Conservation (phyloP, 192 early-diverging fungal genomes). For the Dimargaris xerosporica region DNA sequence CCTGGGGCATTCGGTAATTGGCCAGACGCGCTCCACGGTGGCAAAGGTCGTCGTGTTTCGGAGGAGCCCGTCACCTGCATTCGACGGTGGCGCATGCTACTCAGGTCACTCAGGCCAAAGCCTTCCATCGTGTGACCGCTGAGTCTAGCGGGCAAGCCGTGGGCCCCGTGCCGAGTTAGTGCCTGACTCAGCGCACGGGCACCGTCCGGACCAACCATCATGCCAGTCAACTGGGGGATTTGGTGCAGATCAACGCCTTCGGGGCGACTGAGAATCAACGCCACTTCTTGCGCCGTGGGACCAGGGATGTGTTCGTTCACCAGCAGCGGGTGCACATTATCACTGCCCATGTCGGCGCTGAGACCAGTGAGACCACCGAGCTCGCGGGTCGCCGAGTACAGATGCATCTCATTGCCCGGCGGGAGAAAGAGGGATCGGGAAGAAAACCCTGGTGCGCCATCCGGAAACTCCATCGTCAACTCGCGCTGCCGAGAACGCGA, state of each 20-base stretch:
- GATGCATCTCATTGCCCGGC: too few species aligned
- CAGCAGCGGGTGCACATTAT: slow-evolving; percentile 1
- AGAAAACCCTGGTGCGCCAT: too few species aligned
- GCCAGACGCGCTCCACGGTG: not conserved
- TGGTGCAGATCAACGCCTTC: not conserved
- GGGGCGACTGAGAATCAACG: too few species aligned
- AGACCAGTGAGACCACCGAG: not conserved
- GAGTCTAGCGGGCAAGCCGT: not conserved
- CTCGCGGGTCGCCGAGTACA: too few species aligned
- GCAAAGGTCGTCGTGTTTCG: not conserved
- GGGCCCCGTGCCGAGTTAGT: not conserved
- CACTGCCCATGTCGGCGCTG: not conserved
- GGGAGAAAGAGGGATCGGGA: too few species aligned
- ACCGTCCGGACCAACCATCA: not conserved
- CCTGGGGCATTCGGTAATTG: not conserved
- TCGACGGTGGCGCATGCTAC: slow-evolving; percentile 3
- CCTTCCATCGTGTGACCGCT: slow-evolving; percentile 6
- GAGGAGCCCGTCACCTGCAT: not conserved
- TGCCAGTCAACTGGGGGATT: not conserved
- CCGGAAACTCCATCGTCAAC: too few species aligned
- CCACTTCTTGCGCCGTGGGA: not conserved
- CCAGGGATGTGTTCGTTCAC: not conserved
- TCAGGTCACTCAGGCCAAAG: slow-evolving; percentile 1
- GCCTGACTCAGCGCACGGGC: not conserved
- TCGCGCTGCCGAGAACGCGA: not conserved